A percentile compares a stretch with the other conserved stretches of the same genome.
These are phyloP conservation scores for Nicotiana rustica DNA, from an alignment of 305 asterid species.

Conservation along the genomic window DNA sequence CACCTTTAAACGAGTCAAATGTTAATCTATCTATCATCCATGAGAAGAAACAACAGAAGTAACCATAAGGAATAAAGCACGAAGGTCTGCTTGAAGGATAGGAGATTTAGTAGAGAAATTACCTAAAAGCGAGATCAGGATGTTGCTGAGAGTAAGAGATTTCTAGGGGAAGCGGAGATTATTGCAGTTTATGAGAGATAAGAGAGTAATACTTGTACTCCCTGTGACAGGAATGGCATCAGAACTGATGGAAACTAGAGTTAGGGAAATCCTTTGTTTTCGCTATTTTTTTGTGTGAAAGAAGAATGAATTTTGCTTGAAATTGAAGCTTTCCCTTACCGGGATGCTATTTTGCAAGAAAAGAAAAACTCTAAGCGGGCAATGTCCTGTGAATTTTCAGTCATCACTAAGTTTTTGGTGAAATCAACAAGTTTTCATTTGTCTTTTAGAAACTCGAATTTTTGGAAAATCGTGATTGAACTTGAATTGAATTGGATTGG, in stretches of 20 bases:
- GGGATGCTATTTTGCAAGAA: not conserved
- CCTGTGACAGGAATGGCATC: not conserved
- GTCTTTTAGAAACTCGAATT: not conserved
- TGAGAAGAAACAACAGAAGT: not conserved
- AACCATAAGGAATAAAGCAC: constrained; percentile 20
- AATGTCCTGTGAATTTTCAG: not conserved
- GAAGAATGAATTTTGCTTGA: not conserved
- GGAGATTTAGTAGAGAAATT: constrained; percentile 5
- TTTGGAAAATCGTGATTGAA: not conserved
- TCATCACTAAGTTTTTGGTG: not conserved
- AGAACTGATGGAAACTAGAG: not conserved
- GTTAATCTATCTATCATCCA: not conserved
- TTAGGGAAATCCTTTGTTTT: not conserved
- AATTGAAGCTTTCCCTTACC: not conserved
- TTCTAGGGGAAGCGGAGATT: not conserved
- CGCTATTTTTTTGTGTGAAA: not conserved
- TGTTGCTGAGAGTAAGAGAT: constrained; percentile 9
- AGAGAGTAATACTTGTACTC: not conserved
- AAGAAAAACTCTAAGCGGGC: not conserved
- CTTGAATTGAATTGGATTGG: constrained; percentile 10
- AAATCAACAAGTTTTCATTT: not conserved
- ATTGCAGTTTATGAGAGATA: not conserved
- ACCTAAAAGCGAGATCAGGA: not conserved
- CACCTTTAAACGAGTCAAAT: not conserved
- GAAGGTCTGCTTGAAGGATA: not conserved